Conservation (phyloP, 352 stramenopile species). For the Pythium graminicola region DNA sequence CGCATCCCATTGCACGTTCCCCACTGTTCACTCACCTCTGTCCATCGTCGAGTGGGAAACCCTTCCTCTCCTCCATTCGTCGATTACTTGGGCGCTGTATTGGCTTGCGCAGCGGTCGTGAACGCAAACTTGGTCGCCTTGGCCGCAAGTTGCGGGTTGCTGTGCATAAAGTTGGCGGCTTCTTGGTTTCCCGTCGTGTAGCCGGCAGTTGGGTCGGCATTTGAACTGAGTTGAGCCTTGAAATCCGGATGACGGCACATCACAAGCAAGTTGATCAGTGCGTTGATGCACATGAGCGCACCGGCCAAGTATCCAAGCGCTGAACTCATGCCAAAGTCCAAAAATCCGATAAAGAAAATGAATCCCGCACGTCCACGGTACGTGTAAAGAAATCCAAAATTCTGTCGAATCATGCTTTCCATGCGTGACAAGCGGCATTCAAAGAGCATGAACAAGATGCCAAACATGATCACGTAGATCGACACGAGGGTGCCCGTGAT, state of each 20-base stretch:
- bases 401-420: slow-evolving; percentile 71
- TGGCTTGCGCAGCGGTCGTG: slow-evolving; percentile 31
- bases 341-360: slow-evolving; percentile 88
- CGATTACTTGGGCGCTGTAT: slow-evolving; percentile 20
- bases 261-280: slow-evolving; percentile 81
- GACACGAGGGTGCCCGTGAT: slow-evolving; percentile 83
- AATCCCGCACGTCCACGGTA: slow-evolving; percentile 81
- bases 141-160: slow-evolving; percentile 66
- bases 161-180: slow-evolving; percentile 72
- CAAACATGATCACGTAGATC: slow-evolving; percentile 89
- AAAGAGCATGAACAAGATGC: slow-evolving; percentile 80
- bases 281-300: slow-evolving; percentile 80
- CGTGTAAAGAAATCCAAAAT: slow-evolving; percentile 86
- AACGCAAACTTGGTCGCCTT: slow-evolving; percentile 79
- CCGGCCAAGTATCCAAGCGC: slow-evolving; percentile 66
- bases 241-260: slow-evolving; percentile 86
- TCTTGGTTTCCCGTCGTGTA: slow-evolving; percentile 82
- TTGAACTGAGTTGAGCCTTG: slow-evolving; percentile 65
- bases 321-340: slow-evolving; percentile 85
- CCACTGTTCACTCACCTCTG: neutral
- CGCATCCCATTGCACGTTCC: neutral
- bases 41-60: neutral
- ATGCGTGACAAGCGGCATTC: slow-evolving; percentile 84
- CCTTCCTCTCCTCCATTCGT: neutral
- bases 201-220: slow-evolving; percentile 64